Percentiles rank a stretch among this genome's conserved stretches.
These are phyloP conservation scores for Microdochium paspali DNA, from an alignment of 2,329 filamentous ascomycete genomes.

Conservation along the genomic window DNA sequence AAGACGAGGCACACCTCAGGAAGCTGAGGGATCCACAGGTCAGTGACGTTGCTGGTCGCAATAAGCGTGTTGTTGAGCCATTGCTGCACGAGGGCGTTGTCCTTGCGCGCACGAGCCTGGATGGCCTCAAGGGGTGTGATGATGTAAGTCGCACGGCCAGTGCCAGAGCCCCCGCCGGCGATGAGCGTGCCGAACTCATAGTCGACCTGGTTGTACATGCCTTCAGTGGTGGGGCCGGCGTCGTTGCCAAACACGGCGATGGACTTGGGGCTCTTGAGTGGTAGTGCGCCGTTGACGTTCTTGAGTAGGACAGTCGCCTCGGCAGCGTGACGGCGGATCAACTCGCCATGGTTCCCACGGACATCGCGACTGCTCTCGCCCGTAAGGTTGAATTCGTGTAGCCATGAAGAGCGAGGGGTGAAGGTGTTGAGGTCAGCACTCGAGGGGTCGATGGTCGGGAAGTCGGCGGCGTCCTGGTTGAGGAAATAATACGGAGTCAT, in stretches of 20 bases:
- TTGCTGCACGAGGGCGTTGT: slow-evolving; percentile 31
- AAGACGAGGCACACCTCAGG: slow-evolving; percentile 61
- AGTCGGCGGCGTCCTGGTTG: slow-evolving; percentile 32
- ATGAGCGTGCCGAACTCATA: slow-evolving; percentile 51
- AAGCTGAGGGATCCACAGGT: slow-evolving; percentile 34
- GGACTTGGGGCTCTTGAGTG: slow-evolving; percentile 46
- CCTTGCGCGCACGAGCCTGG: slow-evolving; percentile 34
- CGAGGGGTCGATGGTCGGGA: slow-evolving; percentile 33
- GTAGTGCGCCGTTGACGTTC: slow-evolving; percentile 53
- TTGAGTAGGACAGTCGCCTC: slow-evolving; percentile 63
- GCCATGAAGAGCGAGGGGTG: slow-evolving; percentile 36
- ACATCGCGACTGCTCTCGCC: slow-evolving; percentile 42
- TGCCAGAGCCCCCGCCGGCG: slow-evolving; percentile 51
- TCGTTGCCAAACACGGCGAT: slow-evolving; percentile 46
- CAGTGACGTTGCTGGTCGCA: slow-evolving; percentile 23
- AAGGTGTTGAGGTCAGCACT: slow-evolving; percentile 37
- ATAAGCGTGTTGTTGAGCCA: slow-evolving; percentile 32
- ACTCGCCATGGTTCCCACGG: slow-evolving; percentile 42
- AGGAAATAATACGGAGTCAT: slow-evolving; percentile 42
- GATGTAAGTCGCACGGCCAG: slow-evolving; percentile 41
- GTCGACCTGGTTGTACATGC: slow-evolving; percentile 54
- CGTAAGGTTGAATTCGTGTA: slow-evolving; percentile 28
- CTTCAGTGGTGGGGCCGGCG: slow-evolving; percentile 58
- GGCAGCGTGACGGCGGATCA: slow-evolving; percentile 45
- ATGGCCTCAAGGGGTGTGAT: slow-evolving; percentile 46